Evolutionary conservation across 495 filamentous ascomycete species (phyloP).

Genomic region (Aspergillus biplanus): DNA sequence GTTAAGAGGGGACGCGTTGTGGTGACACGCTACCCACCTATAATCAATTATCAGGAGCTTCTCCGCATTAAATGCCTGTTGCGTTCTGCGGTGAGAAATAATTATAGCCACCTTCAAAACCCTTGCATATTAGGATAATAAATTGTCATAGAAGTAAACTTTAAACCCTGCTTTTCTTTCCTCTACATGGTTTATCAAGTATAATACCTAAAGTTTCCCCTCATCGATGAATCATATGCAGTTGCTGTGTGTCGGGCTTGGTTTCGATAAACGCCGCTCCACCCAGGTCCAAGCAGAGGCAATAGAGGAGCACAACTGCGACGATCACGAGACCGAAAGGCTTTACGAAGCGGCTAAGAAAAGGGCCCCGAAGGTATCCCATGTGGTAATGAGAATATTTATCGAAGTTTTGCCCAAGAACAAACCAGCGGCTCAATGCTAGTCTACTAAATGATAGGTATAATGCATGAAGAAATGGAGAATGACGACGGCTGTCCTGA

Average conservation of each 20-base stretch:
- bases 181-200: no score
- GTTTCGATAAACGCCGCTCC: not conserved
- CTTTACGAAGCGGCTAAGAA: not conserved
- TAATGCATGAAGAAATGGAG: not conserved
- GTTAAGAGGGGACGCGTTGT: conserved; percentile 7
- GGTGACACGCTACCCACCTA: conserved; percentile 1
- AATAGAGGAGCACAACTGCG: not conserved
- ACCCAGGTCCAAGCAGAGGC: not conserved
- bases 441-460: conserved; percentile 1
- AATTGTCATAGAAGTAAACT: no score
- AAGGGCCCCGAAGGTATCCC: not conserved
- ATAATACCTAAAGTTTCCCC: no score
- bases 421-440: not conserved
- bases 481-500: not conserved
- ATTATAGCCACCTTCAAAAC: no score
- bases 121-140: no score
- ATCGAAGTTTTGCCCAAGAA: not conserved
- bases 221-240: no score
- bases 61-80: conserved; percentile 3
- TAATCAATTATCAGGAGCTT: conserved; percentile 4
- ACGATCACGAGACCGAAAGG: not conserved
- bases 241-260: not conserved
- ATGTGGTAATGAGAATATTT: not conserved
- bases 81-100: no score
- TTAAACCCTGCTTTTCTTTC: no score